Conservation (phyloP, 352 stramenopile genomes). For the Phytophthora sojae region DNA sequence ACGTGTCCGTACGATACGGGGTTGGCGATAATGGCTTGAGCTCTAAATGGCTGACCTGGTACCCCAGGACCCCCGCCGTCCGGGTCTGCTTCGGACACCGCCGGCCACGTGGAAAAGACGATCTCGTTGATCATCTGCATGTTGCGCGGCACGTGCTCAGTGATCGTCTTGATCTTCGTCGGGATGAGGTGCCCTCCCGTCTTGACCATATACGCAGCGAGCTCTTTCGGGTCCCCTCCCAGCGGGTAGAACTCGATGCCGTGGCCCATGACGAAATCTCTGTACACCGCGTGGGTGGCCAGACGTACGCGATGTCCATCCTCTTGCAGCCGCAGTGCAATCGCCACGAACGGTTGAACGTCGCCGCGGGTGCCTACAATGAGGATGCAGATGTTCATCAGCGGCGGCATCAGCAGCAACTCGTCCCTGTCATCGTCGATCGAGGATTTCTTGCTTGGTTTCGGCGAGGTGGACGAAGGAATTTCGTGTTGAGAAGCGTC, state of each 20-base stretch:
- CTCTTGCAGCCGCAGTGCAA: slow-evolving; percentile 74
- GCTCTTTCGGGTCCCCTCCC: slow-evolving; percentile 66
- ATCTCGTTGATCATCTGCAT: slow-evolving; percentile 12
- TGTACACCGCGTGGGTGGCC: slow-evolving; percentile 87
- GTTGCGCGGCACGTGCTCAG: slow-evolving; percentile 5
- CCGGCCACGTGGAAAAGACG: slow-evolving; percentile 68
- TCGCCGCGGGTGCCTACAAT: slow-evolving; percentile 79
- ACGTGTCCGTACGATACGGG: slow-evolving; percentile 92
- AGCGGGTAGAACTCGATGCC: slow-evolving; percentile 78
- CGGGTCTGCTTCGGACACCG: slow-evolving; percentile 75
- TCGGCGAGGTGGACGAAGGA: slow-evolving; percentile 6
- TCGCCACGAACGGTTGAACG: slow-evolving; percentile 72
- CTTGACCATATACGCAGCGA: slow-evolving; percentile 65
- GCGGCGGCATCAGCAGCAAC: slow-evolving; percentile 31
- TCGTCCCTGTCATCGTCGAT: slow-evolving; percentile 10
- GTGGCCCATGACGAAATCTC: slow-evolving; percentile 71
- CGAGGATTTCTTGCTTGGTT: not conserved
- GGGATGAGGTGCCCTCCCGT: slow-evolving; percentile 5
- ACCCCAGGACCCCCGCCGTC: slow-evolving; percentile 53
- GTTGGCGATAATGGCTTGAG: slow-evolving; percentile 95
- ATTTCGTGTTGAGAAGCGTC: slow-evolving; percentile 8
- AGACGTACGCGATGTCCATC: slow-evolving; percentile 91
- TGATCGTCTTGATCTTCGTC: slow-evolving; percentile 4
- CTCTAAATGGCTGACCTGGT: slow-evolving; percentile 69
- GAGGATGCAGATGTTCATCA: slow-evolving; percentile 77